Evolutionary conservation across 2,329 filamentous ascomycete genomes (phyloP).

Genomic region (Graphilbum sp.): DNA sequence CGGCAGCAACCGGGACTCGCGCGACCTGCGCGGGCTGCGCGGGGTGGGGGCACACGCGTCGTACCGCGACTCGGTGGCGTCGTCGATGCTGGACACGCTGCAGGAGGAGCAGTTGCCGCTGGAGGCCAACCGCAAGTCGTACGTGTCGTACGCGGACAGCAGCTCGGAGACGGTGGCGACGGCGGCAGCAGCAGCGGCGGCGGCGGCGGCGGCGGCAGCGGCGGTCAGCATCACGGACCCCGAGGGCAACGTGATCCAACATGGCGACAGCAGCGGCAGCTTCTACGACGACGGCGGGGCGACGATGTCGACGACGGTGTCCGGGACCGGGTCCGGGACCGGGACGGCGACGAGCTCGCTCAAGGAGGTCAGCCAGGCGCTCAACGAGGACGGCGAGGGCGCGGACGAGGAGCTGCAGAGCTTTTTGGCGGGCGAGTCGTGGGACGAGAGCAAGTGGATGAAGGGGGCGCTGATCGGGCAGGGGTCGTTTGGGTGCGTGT

Average conservation of each 20-base stretch:
- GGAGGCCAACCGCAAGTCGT: constrained; percentile 85
- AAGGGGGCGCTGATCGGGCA: constrained; percentile 95
- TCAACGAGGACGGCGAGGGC: constrained; percentile 84
- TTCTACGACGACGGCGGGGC: constrained; percentile 66
- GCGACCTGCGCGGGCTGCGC: not conserved
- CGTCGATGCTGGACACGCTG: constrained; percentile 73
- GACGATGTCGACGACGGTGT: not conserved
- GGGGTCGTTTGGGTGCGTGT: constrained; percentile 92
- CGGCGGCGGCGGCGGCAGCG: no score
- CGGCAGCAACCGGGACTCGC: no score
- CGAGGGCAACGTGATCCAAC: constrained; percentile 50
- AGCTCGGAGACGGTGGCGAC: constrained; percentile 59
- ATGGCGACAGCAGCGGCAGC: constrained; percentile 62
- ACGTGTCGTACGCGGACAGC: constrained; percentile 74
- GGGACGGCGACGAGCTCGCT: constrained; percentile 50
- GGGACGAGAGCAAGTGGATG: constrained; percentile 98
- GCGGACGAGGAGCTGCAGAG: constrained; percentile 77
- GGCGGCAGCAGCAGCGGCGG: no score
- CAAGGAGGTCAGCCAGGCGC: constrained; percentile 66
- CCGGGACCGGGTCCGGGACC: not conserved
- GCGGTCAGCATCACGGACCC: constrained; percentile 62
- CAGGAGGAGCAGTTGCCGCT: constrained; percentile 73
- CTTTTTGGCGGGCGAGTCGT: constrained; percentile 83
- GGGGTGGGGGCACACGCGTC: not conserved
- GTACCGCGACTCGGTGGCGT: constrained; percentile 69